Percentiles rank a stretch among this genome's conserved stretches.
Conservation (phyloP, 73 alveolate species). For the Blepharisma japonicum region DNA sequence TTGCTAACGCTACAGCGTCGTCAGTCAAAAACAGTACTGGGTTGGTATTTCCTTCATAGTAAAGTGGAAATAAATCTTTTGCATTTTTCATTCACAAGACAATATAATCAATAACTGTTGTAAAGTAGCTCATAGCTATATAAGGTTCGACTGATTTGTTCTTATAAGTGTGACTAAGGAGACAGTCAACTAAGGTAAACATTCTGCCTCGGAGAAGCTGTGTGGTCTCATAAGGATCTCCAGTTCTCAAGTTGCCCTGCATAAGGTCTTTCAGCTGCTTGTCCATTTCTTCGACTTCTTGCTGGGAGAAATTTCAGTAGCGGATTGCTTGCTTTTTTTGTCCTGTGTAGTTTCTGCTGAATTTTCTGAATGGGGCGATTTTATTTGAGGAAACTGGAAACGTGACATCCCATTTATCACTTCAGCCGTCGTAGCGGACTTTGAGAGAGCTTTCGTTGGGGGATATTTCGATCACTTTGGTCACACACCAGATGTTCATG, state of each 20-base stretch:
- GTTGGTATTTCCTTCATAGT: conserved; percentile 54
- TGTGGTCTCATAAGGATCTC: conserved; percentile 45
- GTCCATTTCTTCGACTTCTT: neutral
- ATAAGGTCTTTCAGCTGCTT: conserved; percentile 5
- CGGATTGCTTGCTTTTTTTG: conserved; percentile 48
- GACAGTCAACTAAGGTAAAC: conserved; percentile 67
- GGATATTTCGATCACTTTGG: conserved; percentile 48
- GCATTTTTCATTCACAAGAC: conserved; percentile 42
- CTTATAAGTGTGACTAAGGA: conserved; percentile 40
- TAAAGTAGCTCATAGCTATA: conserved; percentile 27
- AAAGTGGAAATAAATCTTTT: conserved; percentile 51
- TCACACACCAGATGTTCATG: conserved; percentile 68
- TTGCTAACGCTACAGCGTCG: conserved; percentile 54
- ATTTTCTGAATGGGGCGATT: conserved; percentile 54
- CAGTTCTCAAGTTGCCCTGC: neutral
- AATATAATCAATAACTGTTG: conserved; percentile 56
- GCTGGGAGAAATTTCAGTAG: conserved; percentile 35
- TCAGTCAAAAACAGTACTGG: conserved; percentile 50
- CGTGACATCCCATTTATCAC: conserved; percentile 48
- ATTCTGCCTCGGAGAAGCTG: conserved; percentile 68
- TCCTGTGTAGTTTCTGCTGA: conserved; percentile 61
- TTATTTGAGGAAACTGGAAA: conserved; percentile 22
- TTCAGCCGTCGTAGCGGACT: conserved; percentile 67
- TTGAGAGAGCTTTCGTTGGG: conserved; percentile 27
- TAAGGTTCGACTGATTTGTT: neutral